Base-by-base conservation (phyloP, 2,329 filamentous ascomycete species). In the Talaromyces sp. region DNA sequence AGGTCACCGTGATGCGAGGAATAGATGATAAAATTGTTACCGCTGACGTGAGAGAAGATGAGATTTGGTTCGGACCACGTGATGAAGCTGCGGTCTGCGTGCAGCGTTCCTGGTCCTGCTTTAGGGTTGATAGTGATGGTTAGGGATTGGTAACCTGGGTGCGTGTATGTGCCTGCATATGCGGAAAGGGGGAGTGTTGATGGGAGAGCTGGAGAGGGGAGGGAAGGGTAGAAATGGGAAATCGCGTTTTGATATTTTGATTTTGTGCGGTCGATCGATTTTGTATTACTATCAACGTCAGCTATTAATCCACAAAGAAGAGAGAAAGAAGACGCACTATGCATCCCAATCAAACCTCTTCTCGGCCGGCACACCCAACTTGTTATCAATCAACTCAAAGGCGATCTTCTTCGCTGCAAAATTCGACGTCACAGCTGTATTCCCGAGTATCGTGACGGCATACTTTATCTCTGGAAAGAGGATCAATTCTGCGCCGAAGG, bases 381-480 rank as follows among this genome's bases (percentile, higher is more conserved):
- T 66, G 19, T 66, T 52, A 31, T 66, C 64, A 52, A 66, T 62
- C 4, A 66, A 54, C 37, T 56, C 35, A 19, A 61, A 65, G 14
- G 63, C 63, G 39, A 65, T 57, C 47, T 19, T 54, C 5, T 57
- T 50, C 3, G 24, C 35, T 3, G 58, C 63, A n/a, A 10, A 35
- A 54, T 80, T 81, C 2, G 78, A 79, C 3, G 76, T 78, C 5
- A 70, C 13, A 9, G 75, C 78, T 24, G 80, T 83, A 63, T 86
- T 86, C 1, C 70, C 78, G 66, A 84, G 72, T 16, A 75, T 69
- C 4, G 81, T 76, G 11, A 83, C 70, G 3, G 80, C 81, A 66
- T 76, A 84, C 5, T 77, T 72, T 22, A 78, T 63, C 11, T 76
- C 75, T 0, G 83, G 83, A 54, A 85, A 73, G 69, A 83, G 72